Evolutionary conservation across 1,139 yeast genomes (phyloP).

Genomic region (Taphrina betulina): DNA sequence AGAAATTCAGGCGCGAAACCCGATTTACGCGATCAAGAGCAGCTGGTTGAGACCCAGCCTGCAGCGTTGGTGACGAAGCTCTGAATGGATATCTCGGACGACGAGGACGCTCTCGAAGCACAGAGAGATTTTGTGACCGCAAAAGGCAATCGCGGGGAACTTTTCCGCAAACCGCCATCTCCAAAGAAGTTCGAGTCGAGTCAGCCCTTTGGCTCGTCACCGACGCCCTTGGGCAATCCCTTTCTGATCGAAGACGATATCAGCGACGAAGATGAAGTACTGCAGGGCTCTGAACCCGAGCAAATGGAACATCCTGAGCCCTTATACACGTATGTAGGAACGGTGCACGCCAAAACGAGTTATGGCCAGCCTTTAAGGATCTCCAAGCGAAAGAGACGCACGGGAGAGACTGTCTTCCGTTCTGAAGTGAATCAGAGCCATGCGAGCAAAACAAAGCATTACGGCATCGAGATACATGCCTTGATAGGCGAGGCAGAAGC

Average conservation of each 20-base stretch:
- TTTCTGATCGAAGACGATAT: slow-evolving; percentile 18
- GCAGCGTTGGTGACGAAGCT: no score
- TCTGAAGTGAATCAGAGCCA: slow-evolving; percentile 17
- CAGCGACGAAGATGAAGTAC: not conserved
- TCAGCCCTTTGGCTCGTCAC: slow-evolving; percentile 24
- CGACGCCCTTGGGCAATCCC: slow-evolving; percentile 24
- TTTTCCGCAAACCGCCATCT: slow-evolving; percentile 2
- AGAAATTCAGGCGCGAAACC: no score
- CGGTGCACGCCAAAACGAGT: slow-evolving; percentile 12
- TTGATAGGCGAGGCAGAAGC: slow-evolving; percentile 11
- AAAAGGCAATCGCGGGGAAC: slow-evolving; percentile 3
- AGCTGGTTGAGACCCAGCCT: no score
- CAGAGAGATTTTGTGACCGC: not conserved
- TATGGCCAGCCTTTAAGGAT: slow-evolving; percentile 5
- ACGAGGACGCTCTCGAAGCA: slow-evolving; percentile 27
- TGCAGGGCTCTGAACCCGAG: not conserved
- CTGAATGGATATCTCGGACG: no score
- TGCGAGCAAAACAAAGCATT: slow-evolving; percentile 23
- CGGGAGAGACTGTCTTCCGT: not conserved
- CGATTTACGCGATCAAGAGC: no score
- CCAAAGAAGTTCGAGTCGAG: slow-evolving; percentile 16
- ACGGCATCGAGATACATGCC: slow-evolving; percentile 17
- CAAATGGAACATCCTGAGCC: not conserved
- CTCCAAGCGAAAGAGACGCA: slow-evolving; percentile 2
- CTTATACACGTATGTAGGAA: not conserved